Conservation (phyloP, 257 asterid genomes). For the Gardenia jasminoides region DNA sequence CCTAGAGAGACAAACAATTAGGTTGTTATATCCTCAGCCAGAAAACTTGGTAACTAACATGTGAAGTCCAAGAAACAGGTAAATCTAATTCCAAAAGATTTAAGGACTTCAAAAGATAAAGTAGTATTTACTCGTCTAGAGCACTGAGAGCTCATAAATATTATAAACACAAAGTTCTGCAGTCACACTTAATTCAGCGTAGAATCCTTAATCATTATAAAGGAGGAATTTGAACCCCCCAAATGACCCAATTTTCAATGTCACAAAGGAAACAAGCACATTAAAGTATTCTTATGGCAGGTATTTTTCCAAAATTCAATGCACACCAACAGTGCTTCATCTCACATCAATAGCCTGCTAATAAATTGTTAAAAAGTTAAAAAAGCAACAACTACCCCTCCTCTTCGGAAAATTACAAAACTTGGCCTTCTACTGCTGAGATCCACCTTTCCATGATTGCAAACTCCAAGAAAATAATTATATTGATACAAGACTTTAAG, state of each 20-base stretch:
- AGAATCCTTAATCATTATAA: not conserved
- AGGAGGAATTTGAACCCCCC: not conserved
- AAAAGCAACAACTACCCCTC: not conserved
- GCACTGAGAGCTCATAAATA: not conserved
- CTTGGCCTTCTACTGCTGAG: not conserved
- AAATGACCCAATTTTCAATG: not conserved
- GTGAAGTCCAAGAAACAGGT: slow-evolving; percentile 2
- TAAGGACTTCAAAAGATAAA: not conserved
- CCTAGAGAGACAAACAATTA: slow-evolving; percentile 34
- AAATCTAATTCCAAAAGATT: not conserved
- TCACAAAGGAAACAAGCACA: not conserved
- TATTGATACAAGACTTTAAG: not conserved
- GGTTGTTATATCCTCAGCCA: slow-evolving; percentile 2
- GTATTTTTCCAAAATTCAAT: not conserved
- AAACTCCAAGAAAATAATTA: not conserved
- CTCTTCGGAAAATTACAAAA: not conserved
- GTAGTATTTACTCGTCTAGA: not conserved
- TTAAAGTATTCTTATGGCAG: not conserved
- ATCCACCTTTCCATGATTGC: not conserved
- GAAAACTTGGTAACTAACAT: slow-evolving; percentile 1
- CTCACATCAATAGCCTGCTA: not conserved
- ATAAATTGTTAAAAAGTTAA: not conserved
- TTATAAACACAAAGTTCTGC: not conserved
- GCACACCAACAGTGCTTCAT: not conserved
- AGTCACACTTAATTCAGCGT: not conserved